Percentiles rank a stretch among this genome's conserved stretches.
phyloP scores from a whole-genome alignment of 768 basidiomycete genomes.

The Porpolomopsis calyptriformis region DNA sequence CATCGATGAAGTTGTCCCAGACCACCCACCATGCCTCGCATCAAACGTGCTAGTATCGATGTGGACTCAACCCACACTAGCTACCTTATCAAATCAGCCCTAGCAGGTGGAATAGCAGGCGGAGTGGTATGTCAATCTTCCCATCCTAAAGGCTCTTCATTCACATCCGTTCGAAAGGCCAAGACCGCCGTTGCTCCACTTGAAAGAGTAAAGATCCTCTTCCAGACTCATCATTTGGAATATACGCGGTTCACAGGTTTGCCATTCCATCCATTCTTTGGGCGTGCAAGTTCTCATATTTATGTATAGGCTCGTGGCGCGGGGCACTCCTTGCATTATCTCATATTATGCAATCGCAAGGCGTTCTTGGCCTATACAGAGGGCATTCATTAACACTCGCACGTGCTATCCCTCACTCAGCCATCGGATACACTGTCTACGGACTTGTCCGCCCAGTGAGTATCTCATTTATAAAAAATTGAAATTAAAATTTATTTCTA shows the following conservation, averaged over 20 bases:
- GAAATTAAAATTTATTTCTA: slow-evolving; percentile 18
- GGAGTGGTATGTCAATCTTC: neutral
- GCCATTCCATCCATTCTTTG: slow-evolving; percentile 12
- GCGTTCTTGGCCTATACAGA: slow-evolving; percentile 77
- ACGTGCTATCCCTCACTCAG: slow-evolving; percentile 92
- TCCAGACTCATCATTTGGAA: slow-evolving; percentile 92
- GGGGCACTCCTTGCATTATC: slow-evolving; percentile 71
- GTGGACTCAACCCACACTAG: neutral
- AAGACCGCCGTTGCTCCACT: slow-evolving; percentile 92
- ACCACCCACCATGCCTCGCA: neutral
- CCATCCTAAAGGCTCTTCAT: neutral
- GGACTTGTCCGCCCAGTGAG: slow-evolving; percentile 73
- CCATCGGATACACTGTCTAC: slow-evolving; percentile 94
- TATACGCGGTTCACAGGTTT: slow-evolving; percentile 86
- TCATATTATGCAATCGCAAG: slow-evolving; percentile 57
- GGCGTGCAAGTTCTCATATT: neutral
- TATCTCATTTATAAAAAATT: slow-evolving; percentile 1
- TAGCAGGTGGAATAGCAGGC: neutral
- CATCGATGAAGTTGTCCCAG: neutral
- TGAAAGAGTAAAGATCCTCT: slow-evolving; percentile 96
- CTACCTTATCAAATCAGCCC: neutral
- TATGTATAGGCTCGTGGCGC: slow-evolving; percentile 63
- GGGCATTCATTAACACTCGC: slow-evolving; percentile 92
- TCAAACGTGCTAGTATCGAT: neutral
- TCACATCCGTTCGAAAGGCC: slow-evolving; percentile 43